These are phyloP conservation scores for Keqinozyma sinolaborantium DNA, from an alignment of 1,139 yeast genomes.

Conservation along the genomic window DNA sequence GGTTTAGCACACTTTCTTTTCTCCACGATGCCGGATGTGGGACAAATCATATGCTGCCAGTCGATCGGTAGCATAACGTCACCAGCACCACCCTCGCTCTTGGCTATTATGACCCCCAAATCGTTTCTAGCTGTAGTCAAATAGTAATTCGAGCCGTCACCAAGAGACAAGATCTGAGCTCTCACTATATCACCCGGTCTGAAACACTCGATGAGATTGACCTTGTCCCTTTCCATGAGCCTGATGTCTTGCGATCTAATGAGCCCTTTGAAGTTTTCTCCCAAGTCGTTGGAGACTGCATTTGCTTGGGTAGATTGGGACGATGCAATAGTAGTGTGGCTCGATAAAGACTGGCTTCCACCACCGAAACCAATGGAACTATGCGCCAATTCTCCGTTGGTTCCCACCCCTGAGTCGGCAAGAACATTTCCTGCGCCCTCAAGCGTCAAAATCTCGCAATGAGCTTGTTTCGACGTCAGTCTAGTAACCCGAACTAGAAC, in stretches of 20 bases:
- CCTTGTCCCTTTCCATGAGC: slow-evolving; percentile 86
- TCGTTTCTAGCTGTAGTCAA: slow-evolving; percentile 88
- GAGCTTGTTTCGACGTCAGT: slow-evolving; percentile 67
- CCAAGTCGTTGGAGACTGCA: slow-evolving; percentile 61
- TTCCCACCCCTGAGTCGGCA: slow-evolving; percentile 65
- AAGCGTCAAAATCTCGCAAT: slow-evolving; percentile 78
- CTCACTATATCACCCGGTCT: slow-evolving; percentile 89
- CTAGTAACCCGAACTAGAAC: slow-evolving; percentile 76
- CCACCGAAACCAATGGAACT: slow-evolving; percentile 46
- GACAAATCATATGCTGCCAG: slow-evolving; percentile 93
- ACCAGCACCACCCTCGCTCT: slow-evolving; percentile 65
- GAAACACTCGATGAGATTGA: slow-evolving; percentile 73
- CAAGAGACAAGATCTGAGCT: slow-evolving; percentile 78
- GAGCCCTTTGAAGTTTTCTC: slow-evolving; percentile 89
- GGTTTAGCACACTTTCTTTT: slow-evolving; percentile 93
- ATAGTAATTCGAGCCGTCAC: slow-evolving; percentile 91
- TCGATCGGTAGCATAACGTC: slow-evolving; percentile 84
- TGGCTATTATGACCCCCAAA: slow-evolving; percentile 90
- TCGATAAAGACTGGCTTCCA: slow-evolving; percentile 45
- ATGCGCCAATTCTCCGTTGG: slow-evolving; percentile 51
- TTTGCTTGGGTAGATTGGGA: slow-evolving; percentile 28
- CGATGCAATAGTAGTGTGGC: slow-evolving; percentile 45
- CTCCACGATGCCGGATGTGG: slow-evolving; percentile 70
- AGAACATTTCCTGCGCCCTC: slow-evolving; percentile 61
- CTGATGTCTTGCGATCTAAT: slow-evolving; percentile 87